A percentile compares a stretch with the other conserved stretches of the same genome.
Conservation (phyloP, 192 early-diverging fungal genomes). For the Piromyces finnis region DNA sequence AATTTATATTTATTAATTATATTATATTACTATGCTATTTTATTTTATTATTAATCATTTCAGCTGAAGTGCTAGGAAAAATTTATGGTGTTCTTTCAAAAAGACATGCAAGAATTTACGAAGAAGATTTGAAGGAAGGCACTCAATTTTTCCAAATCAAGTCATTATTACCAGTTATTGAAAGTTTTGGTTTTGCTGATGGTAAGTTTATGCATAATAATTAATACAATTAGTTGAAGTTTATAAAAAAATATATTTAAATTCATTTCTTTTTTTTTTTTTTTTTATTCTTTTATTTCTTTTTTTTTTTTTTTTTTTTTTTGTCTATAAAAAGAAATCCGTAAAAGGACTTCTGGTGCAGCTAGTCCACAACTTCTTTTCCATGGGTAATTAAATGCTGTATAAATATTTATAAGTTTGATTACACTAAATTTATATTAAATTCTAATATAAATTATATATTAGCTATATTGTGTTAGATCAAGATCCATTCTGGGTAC, state of each 20-base stretch:
- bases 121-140: slow-evolving; percentile 95
- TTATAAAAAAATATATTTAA: too few relatives aligned
- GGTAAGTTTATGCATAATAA: slow-evolving; percentile 17
- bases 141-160: slow-evolving; percentile 89
- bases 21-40: too few relatives aligned
- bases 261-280: too few relatives aligned
- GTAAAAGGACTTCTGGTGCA: slow-evolving; percentile 85
- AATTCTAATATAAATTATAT: too few relatives aligned
- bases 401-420: too few relatives aligned
- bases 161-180: slow-evolving; percentile 77
- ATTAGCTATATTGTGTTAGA: slow-evolving; percentile 78
- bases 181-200: slow-evolving; percentile 98
- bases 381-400: slow-evolving; percentile 32
- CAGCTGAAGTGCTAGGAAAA: slow-evolving; percentile 79
- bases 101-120: slow-evolving; percentile 75
- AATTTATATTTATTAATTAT: not conserved
- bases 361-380: slow-evolving; percentile 93
- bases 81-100: slow-evolving; percentile 87
- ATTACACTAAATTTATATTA: too few relatives aligned
- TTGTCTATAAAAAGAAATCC: too few relatives aligned
- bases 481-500: slow-evolving; percentile 96
- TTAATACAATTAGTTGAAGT: too few relatives aligned
- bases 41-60: not conserved
- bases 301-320: too few relatives aligned
- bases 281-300: too few relatives aligned